phyloP scores from a whole-genome alignment of 179 eudicot species.

The Gypsophila paniculata region DNA sequence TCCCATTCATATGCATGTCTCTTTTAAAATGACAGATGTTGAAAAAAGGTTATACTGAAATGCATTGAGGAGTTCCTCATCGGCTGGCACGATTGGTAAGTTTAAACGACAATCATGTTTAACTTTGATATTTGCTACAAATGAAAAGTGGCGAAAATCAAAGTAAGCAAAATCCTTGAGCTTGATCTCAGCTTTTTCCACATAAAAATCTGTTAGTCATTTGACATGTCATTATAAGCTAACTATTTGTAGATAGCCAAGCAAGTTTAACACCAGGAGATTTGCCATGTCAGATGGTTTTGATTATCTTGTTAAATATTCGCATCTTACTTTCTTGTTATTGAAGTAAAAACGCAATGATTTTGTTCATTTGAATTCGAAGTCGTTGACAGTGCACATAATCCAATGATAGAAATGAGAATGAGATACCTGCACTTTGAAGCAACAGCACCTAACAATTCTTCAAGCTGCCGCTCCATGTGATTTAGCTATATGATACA shows the following conservation, averaged over 20 bases:
- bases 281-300: not conserved
- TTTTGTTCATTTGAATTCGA: not conserved
- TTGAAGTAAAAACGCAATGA: not conserved
- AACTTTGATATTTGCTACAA: not conserved
- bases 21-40: not conserved
- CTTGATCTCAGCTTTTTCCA: not conserved
- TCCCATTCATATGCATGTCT: not conserved
- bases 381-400: not conserved
- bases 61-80: not conserved
- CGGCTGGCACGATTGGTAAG: not conserved
- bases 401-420: not conserved
- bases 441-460: slow-evolving; percentile 40
- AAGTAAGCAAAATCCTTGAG: slow-evolving; percentile 2
- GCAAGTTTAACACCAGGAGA: slow-evolving; percentile 1
- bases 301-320: not conserved
- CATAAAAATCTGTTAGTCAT: not conserved
- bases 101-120: not conserved
- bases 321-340: not conserved
- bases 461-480: slow-evolving; percentile 72
- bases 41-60: not conserved
- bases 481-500: slow-evolving; percentile 42
- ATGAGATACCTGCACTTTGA: slow-evolving; percentile 54
- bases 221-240: not conserved
- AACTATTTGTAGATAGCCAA: not conserved
- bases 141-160: not conserved